These are phyloP conservation scores for Raffaelea deltoideospora DNA, from an alignment of 2,329 filamentous ascomycete species.

Conservation along the genomic window DNA sequence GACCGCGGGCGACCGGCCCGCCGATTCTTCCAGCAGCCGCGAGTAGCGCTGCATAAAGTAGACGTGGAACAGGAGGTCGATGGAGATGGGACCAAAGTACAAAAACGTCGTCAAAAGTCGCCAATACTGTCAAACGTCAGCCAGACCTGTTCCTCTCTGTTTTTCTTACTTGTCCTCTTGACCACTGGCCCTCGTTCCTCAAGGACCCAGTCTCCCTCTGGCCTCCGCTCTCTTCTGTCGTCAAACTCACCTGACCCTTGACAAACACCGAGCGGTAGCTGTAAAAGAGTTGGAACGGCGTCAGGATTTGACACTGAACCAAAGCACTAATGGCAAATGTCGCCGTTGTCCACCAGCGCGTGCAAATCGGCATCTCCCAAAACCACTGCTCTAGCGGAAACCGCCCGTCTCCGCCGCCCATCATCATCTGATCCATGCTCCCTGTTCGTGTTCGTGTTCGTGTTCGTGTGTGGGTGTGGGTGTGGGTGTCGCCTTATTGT, in stretches of 20 bases:
- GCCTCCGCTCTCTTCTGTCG: no score
- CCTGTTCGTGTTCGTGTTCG: no score
- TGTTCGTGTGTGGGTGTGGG: no score
- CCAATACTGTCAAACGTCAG: slow-evolving; percentile 80
- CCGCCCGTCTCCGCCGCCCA: slow-evolving; percentile 38
- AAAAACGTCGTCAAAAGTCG: slow-evolving; percentile 90
- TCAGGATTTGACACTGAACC: slow-evolving; percentile 85
- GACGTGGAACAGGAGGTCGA: slow-evolving; percentile 93
- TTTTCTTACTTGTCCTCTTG: no score
- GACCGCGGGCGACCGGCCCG: slow-evolving; percentile 78
- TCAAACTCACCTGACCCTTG: slow-evolving; percentile 76
- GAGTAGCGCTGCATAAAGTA: slow-evolving; percentile 98
- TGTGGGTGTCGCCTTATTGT: no score
- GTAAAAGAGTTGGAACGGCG: slow-evolving; percentile 92
- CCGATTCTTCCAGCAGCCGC: slow-evolving; percentile 84
- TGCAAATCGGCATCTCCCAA: slow-evolving; percentile 95
- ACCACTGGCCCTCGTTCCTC: no score
- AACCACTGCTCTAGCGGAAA: slow-evolving; percentile 95
- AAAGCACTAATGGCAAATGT: slow-evolving; percentile 76
- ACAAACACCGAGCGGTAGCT: slow-evolving; percentile 83
- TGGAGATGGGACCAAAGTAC: slow-evolving; percentile 87
- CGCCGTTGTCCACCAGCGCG: slow-evolving; percentile 90
- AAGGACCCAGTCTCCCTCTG: no score
- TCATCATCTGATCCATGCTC: slow-evolving; percentile 41
- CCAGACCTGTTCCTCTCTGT: no score